phyloP scores from a whole-genome alignment of 768 basidiomycete species.

The Russula emetica region DNA sequence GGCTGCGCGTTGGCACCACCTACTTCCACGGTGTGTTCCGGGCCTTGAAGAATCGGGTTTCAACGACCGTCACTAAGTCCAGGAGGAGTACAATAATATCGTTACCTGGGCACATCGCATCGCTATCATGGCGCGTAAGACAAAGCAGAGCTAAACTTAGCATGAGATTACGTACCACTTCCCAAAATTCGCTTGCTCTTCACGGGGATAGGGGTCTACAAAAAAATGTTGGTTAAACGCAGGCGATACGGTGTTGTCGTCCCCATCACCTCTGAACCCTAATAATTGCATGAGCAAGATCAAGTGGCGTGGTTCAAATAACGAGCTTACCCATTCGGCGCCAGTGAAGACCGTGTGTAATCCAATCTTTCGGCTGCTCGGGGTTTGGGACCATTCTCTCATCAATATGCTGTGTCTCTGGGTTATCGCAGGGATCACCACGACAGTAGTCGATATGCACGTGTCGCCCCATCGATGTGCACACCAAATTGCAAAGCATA shows the following conservation, averaged over 20 bases:
- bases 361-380: conserved; percentile 46
- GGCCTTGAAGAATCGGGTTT: conserved; percentile 35
- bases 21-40: conserved; percentile 42
- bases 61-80: background rate
- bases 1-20: conserved; percentile 38
- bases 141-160: background rate
- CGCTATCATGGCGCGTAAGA: conserved; percentile 33
- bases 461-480: conserved; percentile 53
- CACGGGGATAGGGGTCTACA: conserved; percentile 54
- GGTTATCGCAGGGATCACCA: conserved; percentile 40
- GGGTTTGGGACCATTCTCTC: conserved; percentile 45
- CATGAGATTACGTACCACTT: conserved; percentile 43
- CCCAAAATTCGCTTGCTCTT: conserved; percentile 50
- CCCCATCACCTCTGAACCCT: conserved; percentile 52
- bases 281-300: background rate
- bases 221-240: background rate
- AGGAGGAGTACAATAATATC: no score
- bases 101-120: conserved; percentile 49
- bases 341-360: conserved; percentile 56
- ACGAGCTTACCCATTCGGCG: conserved; percentile 46
- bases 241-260: background rate
- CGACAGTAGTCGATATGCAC: conserved; percentile 56
- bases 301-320: conserved; percentile 11
- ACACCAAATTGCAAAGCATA: conserved; percentile 62
- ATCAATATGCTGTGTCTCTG: conserved; percentile 46